Percentiles rank a stretch among this genome's conserved stretches.
Conservation (phyloP, 2,329 filamentous ascomycete species). For the Drechslerella stenobrocha region DNA sequence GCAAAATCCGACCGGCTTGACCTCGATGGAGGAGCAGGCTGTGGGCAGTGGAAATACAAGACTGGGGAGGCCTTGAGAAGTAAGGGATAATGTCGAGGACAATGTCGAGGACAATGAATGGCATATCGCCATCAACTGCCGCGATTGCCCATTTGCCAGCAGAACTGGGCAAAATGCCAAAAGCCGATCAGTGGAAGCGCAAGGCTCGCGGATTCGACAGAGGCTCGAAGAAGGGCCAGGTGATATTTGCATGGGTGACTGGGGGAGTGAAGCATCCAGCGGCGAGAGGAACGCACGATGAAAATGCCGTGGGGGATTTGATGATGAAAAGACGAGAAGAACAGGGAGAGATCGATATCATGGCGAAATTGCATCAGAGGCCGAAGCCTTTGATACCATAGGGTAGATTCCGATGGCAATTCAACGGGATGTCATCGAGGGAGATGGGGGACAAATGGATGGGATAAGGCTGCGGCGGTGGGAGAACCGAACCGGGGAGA, state of each 20-base stretch:
- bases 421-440: constrained; percentile 15
- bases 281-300: constrained; percentile 6
- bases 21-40: not conserved
- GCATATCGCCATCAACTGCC: constrained; percentile 9
- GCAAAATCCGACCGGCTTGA: not conserved
- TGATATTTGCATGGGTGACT: not conserved
- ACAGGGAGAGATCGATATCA: constrained; percentile 12
- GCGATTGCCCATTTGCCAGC: constrained; percentile 38
- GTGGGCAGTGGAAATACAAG: not conserved
- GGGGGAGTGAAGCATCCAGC: constrained; percentile 10
- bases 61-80: not conserved
- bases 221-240: not conserved
- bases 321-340: constrained; percentile 33
- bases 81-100: not conserved
- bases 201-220: not conserved
- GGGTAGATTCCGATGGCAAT: constrained; percentile 12
- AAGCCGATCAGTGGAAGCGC: constrained; percentile 16
- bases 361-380: not conserved
- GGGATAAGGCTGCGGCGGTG: constrained; percentile 20
- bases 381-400: not conserved
- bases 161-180: constrained; percentile 7
- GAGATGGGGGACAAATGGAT: not conserved
- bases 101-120: too few relatives aligned
- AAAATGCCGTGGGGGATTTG: constrained; percentile 9
- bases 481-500: constrained; percentile 21